These are phyloP conservation scores for Hygrocybe coccinea DNA, from an alignment of 768 basidiomycete species.

Conservation along the genomic window DNA sequence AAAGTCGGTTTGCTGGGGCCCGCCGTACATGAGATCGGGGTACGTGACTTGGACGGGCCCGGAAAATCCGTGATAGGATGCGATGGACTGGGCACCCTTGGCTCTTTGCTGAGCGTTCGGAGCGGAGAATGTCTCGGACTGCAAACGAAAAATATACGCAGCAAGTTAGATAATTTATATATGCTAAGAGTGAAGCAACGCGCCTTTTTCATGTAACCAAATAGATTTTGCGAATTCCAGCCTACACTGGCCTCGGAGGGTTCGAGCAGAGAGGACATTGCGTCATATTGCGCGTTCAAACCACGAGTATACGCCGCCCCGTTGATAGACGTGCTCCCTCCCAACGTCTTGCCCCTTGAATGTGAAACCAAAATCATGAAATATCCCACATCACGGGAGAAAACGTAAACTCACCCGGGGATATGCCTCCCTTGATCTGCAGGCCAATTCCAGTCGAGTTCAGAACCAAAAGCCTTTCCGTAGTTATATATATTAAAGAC, in stretches of 20 bases:
- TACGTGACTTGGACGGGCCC: constrained; percentile 55
- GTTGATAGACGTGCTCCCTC: constrained; percentile 46
- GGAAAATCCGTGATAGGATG: constrained; percentile 45
- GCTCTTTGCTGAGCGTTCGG: constrained; percentile 42
- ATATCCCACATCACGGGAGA: not conserved
- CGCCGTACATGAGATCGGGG: constrained; percentile 52
- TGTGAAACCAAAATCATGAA: too few relatives aligned
- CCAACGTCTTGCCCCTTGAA: constrained; percentile 47
- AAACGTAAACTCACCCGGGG: constrained; percentile 29
- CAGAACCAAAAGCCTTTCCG: constrained; percentile 36
- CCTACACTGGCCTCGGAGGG: constrained; percentile 38
- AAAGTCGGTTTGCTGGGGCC: constrained; percentile 50
- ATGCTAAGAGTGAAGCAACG: not conserved
- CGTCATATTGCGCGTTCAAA: constrained; percentile 41
- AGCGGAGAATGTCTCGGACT: constrained; percentile 47
- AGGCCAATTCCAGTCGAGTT: constrained; percentile 45
- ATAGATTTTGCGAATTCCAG: constrained; percentile 45
- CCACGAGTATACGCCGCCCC: constrained; percentile 45
- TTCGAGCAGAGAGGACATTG: constrained; percentile 27
- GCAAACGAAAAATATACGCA: not conserved
- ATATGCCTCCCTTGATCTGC: constrained; percentile 40
- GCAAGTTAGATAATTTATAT: not conserved
- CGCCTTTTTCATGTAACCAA: constrained; percentile 46
- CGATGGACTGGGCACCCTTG: constrained; percentile 44
- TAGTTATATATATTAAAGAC: constrained; percentile 47